Evolutionary conservation across 352 stramenopile genomes (phyloP).

Genomic region (Globisporangium echinulatum): DNA sequence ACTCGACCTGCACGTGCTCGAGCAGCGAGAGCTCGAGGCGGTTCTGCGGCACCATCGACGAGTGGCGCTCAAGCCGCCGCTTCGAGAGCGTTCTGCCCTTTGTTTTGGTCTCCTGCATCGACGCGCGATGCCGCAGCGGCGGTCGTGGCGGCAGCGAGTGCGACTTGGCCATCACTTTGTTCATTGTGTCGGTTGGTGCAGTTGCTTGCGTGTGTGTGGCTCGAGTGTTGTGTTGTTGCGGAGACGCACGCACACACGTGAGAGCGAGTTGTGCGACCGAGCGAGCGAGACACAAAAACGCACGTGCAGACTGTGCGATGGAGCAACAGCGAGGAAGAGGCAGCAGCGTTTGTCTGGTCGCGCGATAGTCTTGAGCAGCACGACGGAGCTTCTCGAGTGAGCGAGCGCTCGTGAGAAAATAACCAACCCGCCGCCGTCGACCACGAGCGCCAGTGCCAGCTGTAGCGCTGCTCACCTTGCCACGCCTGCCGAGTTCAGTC

Average conservation of each 20-base stretch:
- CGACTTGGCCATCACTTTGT: constrained; percentile 24
- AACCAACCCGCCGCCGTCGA: not conserved
- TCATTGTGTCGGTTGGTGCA: not conserved
- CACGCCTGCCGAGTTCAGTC: no score
- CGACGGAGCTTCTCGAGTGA: not conserved
- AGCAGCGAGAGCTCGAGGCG: constrained; percentile 66
- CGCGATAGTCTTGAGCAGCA: not conserved
- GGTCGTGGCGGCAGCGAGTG: constrained; percentile 28
- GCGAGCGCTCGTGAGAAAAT: not conserved
- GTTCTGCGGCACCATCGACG: constrained; percentile 21
- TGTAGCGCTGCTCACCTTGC: no score
- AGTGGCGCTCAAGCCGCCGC: constrained; percentile 51
- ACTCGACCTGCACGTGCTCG: constrained; percentile 71
- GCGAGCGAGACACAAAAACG: not conserved
- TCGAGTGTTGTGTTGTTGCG: not conserved
- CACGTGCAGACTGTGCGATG: no score
- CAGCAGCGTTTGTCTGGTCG: no score
- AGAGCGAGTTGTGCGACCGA: not conserved
- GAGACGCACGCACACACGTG: no score
- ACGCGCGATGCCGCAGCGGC: constrained; percentile 33
- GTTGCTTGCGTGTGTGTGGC: not conserved
- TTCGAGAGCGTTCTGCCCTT: constrained; percentile 32
- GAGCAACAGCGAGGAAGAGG: no score
- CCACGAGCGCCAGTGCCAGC: no score
- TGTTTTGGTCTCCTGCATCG: constrained; percentile 21